Percentiles rank a stretch among this genome's conserved stretches.
Conservation (phyloP, 306 rosid genomes). For the Vachellia pachyceras region DNA sequence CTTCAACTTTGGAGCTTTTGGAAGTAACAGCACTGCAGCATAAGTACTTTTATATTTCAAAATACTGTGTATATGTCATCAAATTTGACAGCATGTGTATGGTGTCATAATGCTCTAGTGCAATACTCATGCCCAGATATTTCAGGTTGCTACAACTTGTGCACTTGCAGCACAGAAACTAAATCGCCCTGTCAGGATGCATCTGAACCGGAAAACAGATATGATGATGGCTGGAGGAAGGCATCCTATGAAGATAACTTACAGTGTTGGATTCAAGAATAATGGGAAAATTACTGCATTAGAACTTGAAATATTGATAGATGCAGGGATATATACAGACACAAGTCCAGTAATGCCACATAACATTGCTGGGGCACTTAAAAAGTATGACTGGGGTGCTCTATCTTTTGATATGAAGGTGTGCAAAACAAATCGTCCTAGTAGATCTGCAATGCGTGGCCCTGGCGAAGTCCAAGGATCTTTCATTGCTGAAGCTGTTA, state of each 20-base stretch:
- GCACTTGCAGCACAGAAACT: slow-evolving; percentile 91
- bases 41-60: slow-evolving; percentile 12
- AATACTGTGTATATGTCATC: background rate
- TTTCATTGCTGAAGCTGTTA: slow-evolving; percentile 83
- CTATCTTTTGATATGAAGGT: slow-evolving; percentile 80
- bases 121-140: slow-evolving; percentile 40
- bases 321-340: slow-evolving; percentile 80
- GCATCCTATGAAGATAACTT: slow-evolving; percentile 92
- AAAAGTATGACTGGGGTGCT: slow-evolving; percentile 94
- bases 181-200: slow-evolving; percentile 76
- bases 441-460: slow-evolving; percentile 91
- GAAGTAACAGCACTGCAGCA: background rate
- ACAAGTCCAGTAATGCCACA: slow-evolving; percentile 66
- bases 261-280: slow-evolving; percentile 81
- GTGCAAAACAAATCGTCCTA: slow-evolving; percentile 80
- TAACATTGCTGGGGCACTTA: slow-evolving; percentile 54
- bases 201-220: slow-evolving; percentile 83
- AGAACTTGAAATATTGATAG: slow-evolving; percentile 69
- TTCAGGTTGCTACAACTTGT: slow-evolving; percentile 82
- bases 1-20: background rate
- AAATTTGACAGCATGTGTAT: background rate
- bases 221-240: slow-evolving; percentile 97
- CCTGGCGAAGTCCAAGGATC: slow-evolving; percentile 95
- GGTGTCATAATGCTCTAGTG: background rate
- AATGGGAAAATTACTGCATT: slow-evolving; percentile 87